A percentile compares a stretch with the other conserved stretches of the same genome.
Evolutionary conservation across 305 asterid species (phyloP).

Genomic region (Rubia balearica): DNA sequence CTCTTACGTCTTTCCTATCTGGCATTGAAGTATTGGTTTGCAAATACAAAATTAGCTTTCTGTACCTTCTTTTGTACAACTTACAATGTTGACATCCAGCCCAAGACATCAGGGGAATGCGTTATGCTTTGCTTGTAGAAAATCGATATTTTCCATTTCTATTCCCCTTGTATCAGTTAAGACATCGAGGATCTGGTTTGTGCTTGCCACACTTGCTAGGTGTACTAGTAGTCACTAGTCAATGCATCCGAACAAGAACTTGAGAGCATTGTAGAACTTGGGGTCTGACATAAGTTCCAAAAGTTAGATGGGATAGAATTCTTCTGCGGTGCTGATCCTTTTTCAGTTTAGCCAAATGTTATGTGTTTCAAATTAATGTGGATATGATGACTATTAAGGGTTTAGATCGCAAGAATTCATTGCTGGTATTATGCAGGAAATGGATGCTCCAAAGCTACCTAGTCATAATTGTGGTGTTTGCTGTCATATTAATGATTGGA

Average conservation of each 20-base stretch:
- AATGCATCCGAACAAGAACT: not conserved
- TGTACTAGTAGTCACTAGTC: not conserved
- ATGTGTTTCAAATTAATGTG: not conserved
- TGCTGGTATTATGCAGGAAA: slow-evolving; percentile 15
- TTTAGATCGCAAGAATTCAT: not conserved
- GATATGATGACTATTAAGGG: not conserved
- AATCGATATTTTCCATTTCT: not conserved
- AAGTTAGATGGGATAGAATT: not conserved
- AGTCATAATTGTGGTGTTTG: slow-evolving; percentile 29
- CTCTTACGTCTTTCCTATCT: not conserved
- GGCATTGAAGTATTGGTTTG: not conserved
- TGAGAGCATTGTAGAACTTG: not conserved
- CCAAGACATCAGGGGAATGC: not conserved
- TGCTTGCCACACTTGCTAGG: not conserved
- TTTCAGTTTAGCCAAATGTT: not conserved
- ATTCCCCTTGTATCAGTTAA: not conserved
- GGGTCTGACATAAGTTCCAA: not conserved
- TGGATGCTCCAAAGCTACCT: slow-evolving; percentile 41
- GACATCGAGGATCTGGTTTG: not conserved
- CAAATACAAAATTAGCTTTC: not conserved
- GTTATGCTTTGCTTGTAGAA: not conserved
- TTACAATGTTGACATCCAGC: not conserved
- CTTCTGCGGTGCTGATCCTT: not conserved
- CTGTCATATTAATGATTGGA: slow-evolving; percentile 36
- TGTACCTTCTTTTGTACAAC: not conserved